A percentile compares a stretch with the other conserved stretches of the same genome.
Conservation (phyloP, 768 basidiomycete genomes). For the Piloderma croceum region DNA sequence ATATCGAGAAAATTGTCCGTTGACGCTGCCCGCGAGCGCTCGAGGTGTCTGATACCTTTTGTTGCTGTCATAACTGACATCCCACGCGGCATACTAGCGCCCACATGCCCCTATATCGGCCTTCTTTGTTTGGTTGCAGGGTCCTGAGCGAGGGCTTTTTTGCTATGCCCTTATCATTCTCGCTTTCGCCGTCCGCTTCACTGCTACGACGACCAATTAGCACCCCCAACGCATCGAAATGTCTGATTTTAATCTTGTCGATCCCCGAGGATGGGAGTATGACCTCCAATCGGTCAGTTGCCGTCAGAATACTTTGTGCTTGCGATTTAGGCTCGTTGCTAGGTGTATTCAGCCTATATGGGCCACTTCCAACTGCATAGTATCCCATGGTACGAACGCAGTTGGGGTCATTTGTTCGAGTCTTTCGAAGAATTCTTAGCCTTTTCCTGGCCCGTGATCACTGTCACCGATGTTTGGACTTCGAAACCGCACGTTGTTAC, state of each 20-base stretch:
- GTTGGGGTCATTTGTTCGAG: slow-evolving; percentile 76
- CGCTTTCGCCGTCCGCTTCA: too few species aligned
- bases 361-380: slow-evolving; percentile 70
- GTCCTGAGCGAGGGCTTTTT: too few species aligned
- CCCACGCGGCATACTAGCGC: too few species aligned
- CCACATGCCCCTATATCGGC: too few species aligned
- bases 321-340: not conserved
- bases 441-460: slow-evolving; percentile 81
- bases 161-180: too few species aligned
- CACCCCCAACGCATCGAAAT: slow-evolving; percentile 30
- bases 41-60: too few species aligned
- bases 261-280: slow-evolving; percentile 74
- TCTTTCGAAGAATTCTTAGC: slow-evolving; percentile 74
- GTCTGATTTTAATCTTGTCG: slow-evolving; percentile 69
- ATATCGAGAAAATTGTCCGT: too few species aligned
- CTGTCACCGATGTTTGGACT: slow-evolving; percentile 66
- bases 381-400: slow-evolving; percentile 72
- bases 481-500: slow-evolving; percentile 77
- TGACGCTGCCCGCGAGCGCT: too few species aligned
- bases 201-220: too few species aligned
- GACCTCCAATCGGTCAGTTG: slow-evolving; percentile 68
- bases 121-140: too few species aligned
- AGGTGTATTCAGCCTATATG: slow-evolving; percentile 73
- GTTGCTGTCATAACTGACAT: too few species aligned
- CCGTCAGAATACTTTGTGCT: not conserved